Percentiles rank a stretch among this genome's conserved stretches.
These are phyloP conservation scores for Effrenium voratum DNA, from an alignment of 73 alveolate species.

Conservation along the genomic window DNA sequence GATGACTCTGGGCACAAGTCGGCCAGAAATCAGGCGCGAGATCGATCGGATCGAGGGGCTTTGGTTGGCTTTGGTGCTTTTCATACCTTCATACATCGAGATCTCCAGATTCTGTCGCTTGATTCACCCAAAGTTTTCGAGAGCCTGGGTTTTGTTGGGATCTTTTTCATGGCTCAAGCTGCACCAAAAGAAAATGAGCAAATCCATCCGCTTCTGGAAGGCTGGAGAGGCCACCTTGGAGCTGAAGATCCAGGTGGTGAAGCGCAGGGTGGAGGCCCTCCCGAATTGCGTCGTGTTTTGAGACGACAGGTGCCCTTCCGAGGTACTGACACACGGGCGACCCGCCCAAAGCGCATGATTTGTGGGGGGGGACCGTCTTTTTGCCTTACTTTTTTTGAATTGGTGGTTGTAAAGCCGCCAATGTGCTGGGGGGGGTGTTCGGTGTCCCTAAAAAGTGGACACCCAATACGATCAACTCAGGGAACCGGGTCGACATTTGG, in stretches of 20 bases:
- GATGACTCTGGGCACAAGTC: conserved; percentile 44
- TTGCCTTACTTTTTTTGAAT: no score
- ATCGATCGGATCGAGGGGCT: background rate
- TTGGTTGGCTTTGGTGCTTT: background rate
- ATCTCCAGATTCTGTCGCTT: background rate
- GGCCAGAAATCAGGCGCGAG: background rate
- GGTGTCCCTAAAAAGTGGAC: no score
- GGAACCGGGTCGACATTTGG: no score
- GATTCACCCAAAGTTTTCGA: background rate
- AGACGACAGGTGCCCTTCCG: no score
- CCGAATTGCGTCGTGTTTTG: no score
- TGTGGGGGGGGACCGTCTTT: no score
- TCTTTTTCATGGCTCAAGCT: background rate
- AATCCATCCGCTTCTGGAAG: no score
- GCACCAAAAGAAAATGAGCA: background rate
- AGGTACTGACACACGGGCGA: no score
- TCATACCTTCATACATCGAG: background rate
- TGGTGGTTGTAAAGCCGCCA: no score
- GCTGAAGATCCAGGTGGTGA: conserved; percentile 45
- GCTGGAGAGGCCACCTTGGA: conserved; percentile 45
- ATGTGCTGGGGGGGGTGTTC: no score
- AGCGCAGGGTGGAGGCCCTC: conserved; percentile 78
- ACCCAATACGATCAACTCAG: no score
- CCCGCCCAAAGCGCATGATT: no score
- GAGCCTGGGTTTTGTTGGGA: background rate